A percentile compares a stretch with the other conserved stretches of the same genome.
These are phyloP conservation scores for Phytophthora sansomeana DNA, from an alignment of 352 stramenopile genomes.

Conservation along the genomic window DNA sequence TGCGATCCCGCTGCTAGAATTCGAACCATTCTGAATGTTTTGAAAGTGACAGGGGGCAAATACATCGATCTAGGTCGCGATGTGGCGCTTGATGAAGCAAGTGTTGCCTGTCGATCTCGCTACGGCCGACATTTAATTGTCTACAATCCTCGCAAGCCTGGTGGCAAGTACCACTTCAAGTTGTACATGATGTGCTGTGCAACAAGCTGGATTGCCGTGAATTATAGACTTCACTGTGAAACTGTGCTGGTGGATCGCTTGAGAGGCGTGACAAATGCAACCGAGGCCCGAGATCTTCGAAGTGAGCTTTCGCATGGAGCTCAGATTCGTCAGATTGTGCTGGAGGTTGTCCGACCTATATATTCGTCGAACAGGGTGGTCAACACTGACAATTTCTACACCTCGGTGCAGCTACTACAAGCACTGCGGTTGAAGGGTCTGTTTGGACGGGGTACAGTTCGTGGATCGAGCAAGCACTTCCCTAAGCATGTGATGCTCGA, in stretches of 20 bases:
- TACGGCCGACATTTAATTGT: slow-evolving; percentile 32
- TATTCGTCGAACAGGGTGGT: too few species aligned
- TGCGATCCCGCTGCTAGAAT: slow-evolving; percentile 17
- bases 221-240: slow-evolving; percentile 37
- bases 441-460: slow-evolving; percentile 22
- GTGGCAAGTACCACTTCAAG: slow-evolving; percentile 46
- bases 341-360: slow-evolving; percentile 33
- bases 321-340: slow-evolving; percentile 19
- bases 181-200: slow-evolving; percentile 42
- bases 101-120: slow-evolving; percentile 31
- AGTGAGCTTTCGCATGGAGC: too few species aligned
- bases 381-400: slow-evolving; percentile 49
- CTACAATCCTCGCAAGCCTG: slow-evolving; percentile 37
- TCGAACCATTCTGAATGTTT: slow-evolving; percentile 29
- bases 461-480: slow-evolving; percentile 36
- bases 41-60: slow-evolving; percentile 23
- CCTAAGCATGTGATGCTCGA: slow-evolving; percentile 20
- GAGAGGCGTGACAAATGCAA: too few species aligned
- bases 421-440: slow-evolving; percentile 29
- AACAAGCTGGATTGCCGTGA: slow-evolving; percentile 35
- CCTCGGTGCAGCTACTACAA: slow-evolving; percentile 36
- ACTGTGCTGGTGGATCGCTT: too few species aligned
- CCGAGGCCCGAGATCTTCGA: slow-evolving; percentile 2
- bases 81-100: slow-evolving; percentile 37
- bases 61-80: slow-evolving; percentile 33